Percentiles rank a stretch among this genome's conserved stretches.
These are phyloP conservation scores for Lachnellula arida DNA, from an alignment of 2,329 filamentous ascomycete species.

Conservation along the genomic window DNA sequence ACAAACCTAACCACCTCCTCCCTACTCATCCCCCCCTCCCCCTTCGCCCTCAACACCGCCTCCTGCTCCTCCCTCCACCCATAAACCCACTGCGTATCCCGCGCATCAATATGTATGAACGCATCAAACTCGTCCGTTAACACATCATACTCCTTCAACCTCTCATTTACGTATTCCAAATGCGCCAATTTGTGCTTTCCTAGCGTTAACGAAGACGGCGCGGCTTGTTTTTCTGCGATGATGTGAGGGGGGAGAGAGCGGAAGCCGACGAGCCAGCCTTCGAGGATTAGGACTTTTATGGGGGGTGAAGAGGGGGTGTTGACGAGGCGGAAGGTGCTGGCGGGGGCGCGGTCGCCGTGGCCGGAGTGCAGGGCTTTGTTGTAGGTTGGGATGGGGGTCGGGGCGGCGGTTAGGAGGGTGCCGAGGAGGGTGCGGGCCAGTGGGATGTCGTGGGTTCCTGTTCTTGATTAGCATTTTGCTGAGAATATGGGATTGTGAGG, in stretches of 20 bases:
- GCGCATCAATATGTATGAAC: slow-evolving; percentile 61
- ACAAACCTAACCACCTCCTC: slow-evolving; percentile 62
- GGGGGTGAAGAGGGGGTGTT: slow-evolving; percentile 27
- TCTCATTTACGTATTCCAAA: slow-evolving; percentile 54
- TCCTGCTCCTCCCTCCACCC: slow-evolving; percentile 65
- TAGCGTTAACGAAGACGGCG: slow-evolving; percentile 38
- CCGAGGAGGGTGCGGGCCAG: slow-evolving; percentile 51
- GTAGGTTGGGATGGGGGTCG: slow-evolving; percentile 56
- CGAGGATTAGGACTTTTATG: slow-evolving; percentile 57
- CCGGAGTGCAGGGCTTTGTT: slow-evolving; percentile 62
- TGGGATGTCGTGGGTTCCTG: slow-evolving; percentile 56
- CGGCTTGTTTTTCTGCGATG: slow-evolving; percentile 40
- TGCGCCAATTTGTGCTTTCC: slow-evolving; percentile 51
- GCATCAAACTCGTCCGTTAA: slow-evolving; percentile 56
- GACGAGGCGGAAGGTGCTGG: slow-evolving; percentile 46
- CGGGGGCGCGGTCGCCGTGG: slow-evolving; percentile 56
- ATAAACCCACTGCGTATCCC: slow-evolving; percentile 59
- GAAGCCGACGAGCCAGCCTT: slow-evolving; percentile 72
- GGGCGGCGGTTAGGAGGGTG: slow-evolving; percentile 42
- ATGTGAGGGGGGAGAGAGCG: slow-evolving; percentile 44
- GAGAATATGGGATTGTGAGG: background rate
- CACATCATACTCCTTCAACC: slow-evolving; percentile 52
- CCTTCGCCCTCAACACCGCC: slow-evolving; percentile 48
- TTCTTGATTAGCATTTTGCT: background rate
- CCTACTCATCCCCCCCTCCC: slow-evolving; percentile 60